Percentiles rank a stretch among this genome's conserved stretches.
phyloP scores from a whole-genome alignment of 2,329 filamentous ascomycete species.

The Zarea fungicola region DNA sequence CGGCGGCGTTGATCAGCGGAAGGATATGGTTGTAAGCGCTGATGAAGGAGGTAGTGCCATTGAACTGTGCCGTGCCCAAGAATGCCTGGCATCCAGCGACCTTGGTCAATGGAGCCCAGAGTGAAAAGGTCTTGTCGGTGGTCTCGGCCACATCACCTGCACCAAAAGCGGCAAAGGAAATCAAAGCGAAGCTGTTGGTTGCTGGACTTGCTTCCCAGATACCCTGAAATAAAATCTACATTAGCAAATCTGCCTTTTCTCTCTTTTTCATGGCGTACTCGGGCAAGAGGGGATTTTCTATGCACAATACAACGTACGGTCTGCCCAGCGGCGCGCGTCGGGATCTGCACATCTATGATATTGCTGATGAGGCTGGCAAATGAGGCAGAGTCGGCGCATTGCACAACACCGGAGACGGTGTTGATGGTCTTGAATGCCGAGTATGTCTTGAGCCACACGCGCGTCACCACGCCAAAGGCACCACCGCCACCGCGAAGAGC shows the following conservation, averaged over 20 bases:
- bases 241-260: too few species aligned
- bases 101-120: not conserved
- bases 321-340: not conserved
- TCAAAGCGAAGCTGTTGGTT: not conserved
- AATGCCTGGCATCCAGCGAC: not conserved
- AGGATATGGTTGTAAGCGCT: not conserved
- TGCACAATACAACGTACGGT: not conserved
- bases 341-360: not conserved
- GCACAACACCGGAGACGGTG: not conserved
- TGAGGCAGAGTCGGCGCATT: not conserved
- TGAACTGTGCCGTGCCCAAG: not conserved
- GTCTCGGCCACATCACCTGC: not conserved
- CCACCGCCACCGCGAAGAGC: slow-evolving; percentile 4
- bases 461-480: slow-evolving; percentile 13
- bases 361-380: not conserved
- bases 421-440: slow-evolving; percentile 8
- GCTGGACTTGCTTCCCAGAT: slow-evolving; percentile 3
- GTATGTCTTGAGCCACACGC: slow-evolving; percentile 10
- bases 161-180: not conserved
- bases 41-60: not conserved
- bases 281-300: too few species aligned
- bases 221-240: not conserved
- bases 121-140: not conserved
- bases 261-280: too few species aligned
- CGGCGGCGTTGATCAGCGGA: not conserved